Evolutionary conservation across 495 filamentous ascomycete species (phyloP), one percentile per base, ranked within the genome.

Genomic region (Lentithecium fluviatile): DNA sequence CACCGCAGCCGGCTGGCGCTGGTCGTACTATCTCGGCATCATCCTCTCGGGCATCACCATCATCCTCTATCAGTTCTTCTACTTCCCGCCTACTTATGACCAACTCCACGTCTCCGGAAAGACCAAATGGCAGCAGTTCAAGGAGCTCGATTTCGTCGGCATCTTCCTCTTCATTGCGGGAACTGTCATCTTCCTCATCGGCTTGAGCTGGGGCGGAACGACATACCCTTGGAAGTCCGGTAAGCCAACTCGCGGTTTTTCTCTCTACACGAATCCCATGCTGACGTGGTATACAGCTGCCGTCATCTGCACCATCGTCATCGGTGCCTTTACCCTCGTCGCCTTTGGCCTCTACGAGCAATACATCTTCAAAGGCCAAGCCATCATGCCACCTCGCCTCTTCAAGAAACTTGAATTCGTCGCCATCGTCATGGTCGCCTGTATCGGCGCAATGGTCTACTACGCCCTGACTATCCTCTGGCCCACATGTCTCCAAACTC

Each of bases 11-110:
- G 64, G 67, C 11, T 73, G 71, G 89, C 63, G 85, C 78, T 63
- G 84, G 88, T 43, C 86, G 80, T 72, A 95, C 89, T 72, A 96
- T 91, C 59, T 93, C 84, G 50, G 95, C 82, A 60, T 88, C 81
- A 26, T 82, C 78, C 25, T 83, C 75, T 21, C 75, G 66, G 54
- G 66, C 58, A 56, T 75, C 58, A 2, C 69, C 20, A 6, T 71
- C 25, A 53, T 69, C 23, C 68, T 70, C 7, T 70, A 66, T 56
- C 55, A 58, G 24, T 67, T 71, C 52, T 64, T 69, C 40, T 73
- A 73, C 60, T 67, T 71, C 50, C 71, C 71, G 6, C 71, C 71
- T 3, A 55, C 49, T 12, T 73, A 68, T 50, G 38, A 68, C 11
- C 64, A 68, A 46, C 60, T 73, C 7, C 69, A 73, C 62, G 62